phyloP scores from a whole-genome alignment of 768 basidiomycete species.

The Crucibulum laeve region DNA sequence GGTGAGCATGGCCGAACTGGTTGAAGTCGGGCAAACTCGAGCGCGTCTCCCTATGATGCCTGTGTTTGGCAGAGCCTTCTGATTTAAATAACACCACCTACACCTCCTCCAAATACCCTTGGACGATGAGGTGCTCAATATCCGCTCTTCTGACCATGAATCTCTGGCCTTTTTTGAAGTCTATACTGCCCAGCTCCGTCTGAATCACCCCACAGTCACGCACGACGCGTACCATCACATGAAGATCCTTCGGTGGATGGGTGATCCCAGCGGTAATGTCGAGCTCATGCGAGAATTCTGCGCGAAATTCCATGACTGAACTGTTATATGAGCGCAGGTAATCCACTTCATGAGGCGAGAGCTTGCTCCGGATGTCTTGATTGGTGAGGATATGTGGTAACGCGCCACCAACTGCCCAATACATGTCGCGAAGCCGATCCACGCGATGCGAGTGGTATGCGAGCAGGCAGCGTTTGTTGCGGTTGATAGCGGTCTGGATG shows the following conservation, averaged over 20 bases:
- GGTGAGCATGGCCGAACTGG: slow-evolving; percentile 16
- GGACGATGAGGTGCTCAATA: slow-evolving; percentile 91
- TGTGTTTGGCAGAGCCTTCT: slow-evolving; percentile 15
- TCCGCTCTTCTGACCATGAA: slow-evolving; percentile 86
- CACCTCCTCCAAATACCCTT: slow-evolving; percentile 90
- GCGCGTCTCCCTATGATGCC: slow-evolving; percentile 9
- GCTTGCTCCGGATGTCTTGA: slow-evolving; percentile 62
- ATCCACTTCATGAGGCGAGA: slow-evolving; percentile 48
- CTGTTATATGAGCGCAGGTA: slow-evolving; percentile 79
- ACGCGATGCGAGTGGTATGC: slow-evolving; percentile 89
- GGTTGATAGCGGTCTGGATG: slow-evolving; percentile 82
- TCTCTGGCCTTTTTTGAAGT: slow-evolving; percentile 86
- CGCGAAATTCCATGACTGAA: slow-evolving; percentile 79
- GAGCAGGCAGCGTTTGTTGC: slow-evolving; percentile 94
- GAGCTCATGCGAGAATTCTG: slow-evolving; percentile 80
- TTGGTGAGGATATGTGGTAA: slow-evolving; percentile 76
- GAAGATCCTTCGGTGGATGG: slow-evolving; percentile 83
- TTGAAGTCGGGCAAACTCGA: slow-evolving; percentile 2
- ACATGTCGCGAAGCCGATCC: slow-evolving; percentile 79
- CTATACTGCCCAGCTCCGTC: slow-evolving; percentile 86
- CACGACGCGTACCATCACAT: slow-evolving; percentile 83
- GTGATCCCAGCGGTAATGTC: slow-evolving; percentile 84
- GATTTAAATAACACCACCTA: slow-evolving; percentile 22
- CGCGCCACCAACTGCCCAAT: slow-evolving; percentile 87
- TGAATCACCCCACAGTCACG: slow-evolving; percentile 89